These are phyloP conservation scores for Termitomyces sp. DNA, from an alignment of 768 basidiomycete species.

Conservation along the genomic window DNA sequence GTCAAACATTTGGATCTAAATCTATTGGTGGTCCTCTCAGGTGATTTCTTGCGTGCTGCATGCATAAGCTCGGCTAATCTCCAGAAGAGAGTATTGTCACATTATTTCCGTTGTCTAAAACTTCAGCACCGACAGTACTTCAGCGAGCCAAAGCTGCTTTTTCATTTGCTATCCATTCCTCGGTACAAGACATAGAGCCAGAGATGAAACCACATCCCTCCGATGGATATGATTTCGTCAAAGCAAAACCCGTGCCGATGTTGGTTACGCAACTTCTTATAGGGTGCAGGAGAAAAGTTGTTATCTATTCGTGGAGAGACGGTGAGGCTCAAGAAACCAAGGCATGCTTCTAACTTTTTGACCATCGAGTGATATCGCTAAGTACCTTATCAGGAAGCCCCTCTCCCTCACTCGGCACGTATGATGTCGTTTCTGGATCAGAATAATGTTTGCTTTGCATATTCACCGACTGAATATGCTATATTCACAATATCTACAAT, in stretches of 20 bases:
- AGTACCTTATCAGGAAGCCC: conserved; percentile 56
- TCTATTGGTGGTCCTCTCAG: conserved; percentile 78
- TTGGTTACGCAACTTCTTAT: conserved; percentile 74
- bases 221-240: conserved; percentile 24
- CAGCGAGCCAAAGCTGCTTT: conserved; percentile 75
- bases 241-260: conserved; percentile 48
- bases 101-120: conserved; percentile 69
- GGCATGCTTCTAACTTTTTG: conserved; percentile 32
- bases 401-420: conserved; percentile 87
- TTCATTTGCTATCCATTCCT: conserved; percentile 72
- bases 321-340: conserved; percentile 70
- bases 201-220: conserved; percentile 17
- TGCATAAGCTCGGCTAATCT: background rate
- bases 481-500: conserved; percentile 62
- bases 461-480: conserved; percentile 73
- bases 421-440: conserved; percentile 67
- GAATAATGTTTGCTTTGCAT: conserved; percentile 65
- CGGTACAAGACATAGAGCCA: conserved; percentile 38
- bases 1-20: conserved; percentile 84
- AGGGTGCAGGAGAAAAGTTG: conserved; percentile 80
- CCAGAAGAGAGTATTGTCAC: conserved; percentile 64
- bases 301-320: conserved; percentile 84
- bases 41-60: conserved; percentile 31
- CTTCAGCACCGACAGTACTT: conserved; percentile 67
- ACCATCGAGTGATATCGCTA: background rate